Conservation (phyloP, 2,329 filamentous ascomycete species). For the Chaetothyriales sp. region DNA sequence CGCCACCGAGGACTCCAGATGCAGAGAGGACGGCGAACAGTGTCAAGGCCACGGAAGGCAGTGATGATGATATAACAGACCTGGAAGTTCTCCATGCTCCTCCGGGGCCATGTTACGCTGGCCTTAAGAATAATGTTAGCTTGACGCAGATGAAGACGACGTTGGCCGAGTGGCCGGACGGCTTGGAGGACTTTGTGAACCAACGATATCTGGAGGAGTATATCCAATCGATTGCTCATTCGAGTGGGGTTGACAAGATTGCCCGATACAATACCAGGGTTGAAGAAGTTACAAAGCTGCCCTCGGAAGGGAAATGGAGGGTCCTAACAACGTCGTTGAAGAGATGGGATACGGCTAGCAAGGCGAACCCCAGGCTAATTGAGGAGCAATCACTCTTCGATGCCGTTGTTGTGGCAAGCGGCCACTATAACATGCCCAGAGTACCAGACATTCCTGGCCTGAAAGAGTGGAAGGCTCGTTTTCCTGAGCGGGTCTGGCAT, state of each 20-base stretch:
- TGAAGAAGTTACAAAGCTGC: conserved; percentile 36
- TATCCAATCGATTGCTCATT: conserved; percentile 43
- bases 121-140: conserved; percentile 41
- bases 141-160: conserved; percentile 38
- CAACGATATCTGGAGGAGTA: conserved; percentile 47
- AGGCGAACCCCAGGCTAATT: conserved; percentile 1
- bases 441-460: conserved; percentile 39
- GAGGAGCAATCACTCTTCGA: conserved; percentile 29
- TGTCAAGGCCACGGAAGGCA: neutral
- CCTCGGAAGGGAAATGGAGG: conserved; percentile 33
- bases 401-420: conserved; percentile 39
- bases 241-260: conserved; percentile 36
- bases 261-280: conserved; percentile 49
- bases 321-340: conserved; percentile 37
- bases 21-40: neutral
- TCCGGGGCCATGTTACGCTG: conserved; percentile 43
- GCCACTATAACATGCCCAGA: conserved; percentile 40
- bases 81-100: conserved; percentile 30
- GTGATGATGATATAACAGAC: neutral
- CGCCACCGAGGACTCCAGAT: conserved; percentile 9
- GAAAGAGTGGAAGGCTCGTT: conserved; percentile 32
- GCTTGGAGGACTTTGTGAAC: conserved; percentile 45
- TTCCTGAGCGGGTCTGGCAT: conserved; percentile 34
- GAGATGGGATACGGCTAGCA: neutral
- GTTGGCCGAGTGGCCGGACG: conserved; percentile 43